Base-by-base conservation (phyloP, 2,329 filamentous ascomycete genomes). In the Periconia digitata region DNA sequence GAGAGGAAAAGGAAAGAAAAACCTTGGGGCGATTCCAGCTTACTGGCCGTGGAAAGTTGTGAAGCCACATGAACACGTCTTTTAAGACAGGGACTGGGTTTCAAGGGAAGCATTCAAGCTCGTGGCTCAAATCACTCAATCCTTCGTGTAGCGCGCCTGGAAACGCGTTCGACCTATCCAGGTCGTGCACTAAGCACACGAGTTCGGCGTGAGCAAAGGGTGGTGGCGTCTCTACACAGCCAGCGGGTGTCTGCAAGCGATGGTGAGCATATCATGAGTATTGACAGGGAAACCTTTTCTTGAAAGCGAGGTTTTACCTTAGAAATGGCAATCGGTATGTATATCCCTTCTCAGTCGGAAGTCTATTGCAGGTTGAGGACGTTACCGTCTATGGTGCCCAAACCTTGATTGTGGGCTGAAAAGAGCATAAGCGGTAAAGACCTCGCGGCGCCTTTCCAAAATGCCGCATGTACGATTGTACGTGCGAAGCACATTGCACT, bases 371-470 rank as follows among this genome's bases (percentile, higher is more conserved):
- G 27, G 27, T 3, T 32, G 37, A 20, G 8, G 5, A 20, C 15
- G 13, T 6, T 39, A 20, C 18, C 37, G 37, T 3, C 8, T 32
- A 32, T 32, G 27, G n/a, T 32, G 27, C 27, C n/a, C 27, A 32
- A 32, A 32, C 27, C 27, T 32, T 32, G 27, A 32, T 13, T 15
- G 27, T 13, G 10, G 27, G 27, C 27, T 10, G 27, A 32, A 15
- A n/a, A 21, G 18, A 39, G 10, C 18, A 8, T 21, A 15, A 39
- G 18, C n/a, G 27, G 27, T 32, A 32, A 32, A 43, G 13, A 44
- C 17, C 21, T 35, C 15, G 40, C 38, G 35, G 42, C 17, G 27
- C n/a, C n/a, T n/a, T 52, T 44, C 46, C n/a, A 44, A 43, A 32
- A 52, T 46, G 23, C 21, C 16, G 36, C 34, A 48, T 15, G 37